Evolutionary conservation across 192 early-diverging fungal species (phyloP).

Genomic region (Chytriomyces sp.): DNA sequence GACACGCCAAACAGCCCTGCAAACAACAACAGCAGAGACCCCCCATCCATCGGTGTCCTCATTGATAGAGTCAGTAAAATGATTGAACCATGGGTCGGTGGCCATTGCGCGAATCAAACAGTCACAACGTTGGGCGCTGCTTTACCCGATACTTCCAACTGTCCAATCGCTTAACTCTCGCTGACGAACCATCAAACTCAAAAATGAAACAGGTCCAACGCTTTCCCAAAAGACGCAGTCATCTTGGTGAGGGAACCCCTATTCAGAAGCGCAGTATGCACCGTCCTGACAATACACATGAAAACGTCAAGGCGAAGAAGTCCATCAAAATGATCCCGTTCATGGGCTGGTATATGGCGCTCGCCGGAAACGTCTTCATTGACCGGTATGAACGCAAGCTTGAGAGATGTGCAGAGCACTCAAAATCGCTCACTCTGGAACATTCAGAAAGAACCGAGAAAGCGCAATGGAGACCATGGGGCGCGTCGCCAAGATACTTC

Average conservation of each 20-base stretch:
- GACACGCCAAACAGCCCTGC: too few relatives aligned
- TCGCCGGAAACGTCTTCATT: constrained; percentile 86
- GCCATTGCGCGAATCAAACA: background rate
- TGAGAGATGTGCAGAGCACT: background rate
- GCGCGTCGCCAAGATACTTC: constrained; percentile 72
- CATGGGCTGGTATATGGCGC: constrained; percentile 50
- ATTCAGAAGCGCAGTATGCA: background rate
- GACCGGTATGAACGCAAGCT: constrained; percentile 49
- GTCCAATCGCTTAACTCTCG: background rate
- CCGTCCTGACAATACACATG: background rate
- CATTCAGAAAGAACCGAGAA: constrained; percentile 63
- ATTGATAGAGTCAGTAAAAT: too few relatives aligned
- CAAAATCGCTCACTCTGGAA: background rate
- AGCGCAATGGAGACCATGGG: constrained; percentile 77
- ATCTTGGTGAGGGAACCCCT: constrained; percentile 20
- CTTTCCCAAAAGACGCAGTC: constrained; percentile 28
- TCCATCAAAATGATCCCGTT: constrained; percentile 24
- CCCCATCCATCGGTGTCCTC: too few relatives aligned
- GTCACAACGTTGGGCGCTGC: background rate
- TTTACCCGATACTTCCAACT: background rate
- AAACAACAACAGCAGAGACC: too few relatives aligned
- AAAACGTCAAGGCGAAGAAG: constrained; percentile 21
- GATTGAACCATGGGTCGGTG: background rate
- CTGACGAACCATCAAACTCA: background rate
- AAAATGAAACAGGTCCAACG: constrained; percentile 1